Base-by-base conservation (phyloP, 768 basidiomycete species). In the Boletus eberwhitei region DNA sequence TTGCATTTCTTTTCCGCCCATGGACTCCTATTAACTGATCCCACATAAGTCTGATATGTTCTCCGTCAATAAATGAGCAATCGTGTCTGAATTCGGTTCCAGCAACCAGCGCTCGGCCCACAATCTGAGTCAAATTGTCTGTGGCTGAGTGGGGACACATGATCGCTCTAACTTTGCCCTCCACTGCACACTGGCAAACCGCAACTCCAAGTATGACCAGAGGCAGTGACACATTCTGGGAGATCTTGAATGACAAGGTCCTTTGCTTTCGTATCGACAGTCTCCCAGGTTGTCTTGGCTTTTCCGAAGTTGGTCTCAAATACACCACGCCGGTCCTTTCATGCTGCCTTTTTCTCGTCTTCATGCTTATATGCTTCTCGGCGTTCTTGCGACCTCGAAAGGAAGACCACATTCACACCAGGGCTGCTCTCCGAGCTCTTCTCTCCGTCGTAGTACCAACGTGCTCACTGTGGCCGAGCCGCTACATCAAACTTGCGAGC, bases 361-460 rank as follows among this genome's bases (percentile, higher is more conserved):
- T 57, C 40, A 6, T 57, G 22, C 7, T 24, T 17, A 34, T 48
- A 41, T 59, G 42, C 53, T 39, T 50, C 48, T 39, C 46, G 37
- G 26, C 32, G n/a, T 55, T 64, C 48, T 45, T 37, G 39, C 49
- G 55, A 37, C 12, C 50, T 47, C 53, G 49, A 19, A 38, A 47
- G 41, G 53, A 57, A 52, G 55, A 57, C 37, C 48, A 38, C 16
- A 45, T 39, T 19, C 56, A 54, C 13, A 59, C 61, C 17, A 66
- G 65, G 29, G 55, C 47, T 4, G 56, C 65, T 37, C 63, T 73
- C 32, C 72, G 71, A 58, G 76, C 74, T 19, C 69, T 82, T 17
- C 68, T 74, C 40, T 65, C 69, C 4, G 56, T 82, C 35, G 51
- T 81, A n/a, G 71, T 69, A 2, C 79, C 81, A 6, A 75, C 75